Percentiles rank a stretch among this genome's conserved stretches.
Conservation (phyloP, 768 basidiomycete species). For the Kwoniella heveanensis region DNA sequence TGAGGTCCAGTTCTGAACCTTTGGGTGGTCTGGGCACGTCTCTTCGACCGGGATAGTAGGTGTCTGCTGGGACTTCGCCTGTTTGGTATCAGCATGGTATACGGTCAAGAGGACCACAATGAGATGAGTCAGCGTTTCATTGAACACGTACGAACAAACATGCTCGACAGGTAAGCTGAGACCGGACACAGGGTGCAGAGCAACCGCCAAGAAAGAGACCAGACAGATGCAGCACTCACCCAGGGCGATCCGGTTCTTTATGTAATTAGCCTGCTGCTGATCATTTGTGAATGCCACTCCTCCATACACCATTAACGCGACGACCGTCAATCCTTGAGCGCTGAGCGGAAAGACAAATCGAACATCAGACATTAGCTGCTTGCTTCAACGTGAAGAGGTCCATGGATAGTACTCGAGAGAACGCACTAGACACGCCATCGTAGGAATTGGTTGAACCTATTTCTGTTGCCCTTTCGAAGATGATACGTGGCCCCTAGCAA, state of each 20-base stretch:
- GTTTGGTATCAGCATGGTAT: no score
- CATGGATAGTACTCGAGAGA: neutral
- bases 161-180: no score
- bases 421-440: slow-evolving; percentile 49
- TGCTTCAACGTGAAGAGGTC: neutral
- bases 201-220: slow-evolving; percentile 5
- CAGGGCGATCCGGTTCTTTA: slow-evolving; percentile 32
- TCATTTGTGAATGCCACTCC: slow-evolving; percentile 40
- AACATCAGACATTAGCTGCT: neutral
- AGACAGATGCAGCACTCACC: slow-evolving; percentile 16
- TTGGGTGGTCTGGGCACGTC: slow-evolving; percentile 18
- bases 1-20: slow-evolving; percentile 6
- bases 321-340: slow-evolving; percentile 53
- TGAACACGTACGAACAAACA: no score
- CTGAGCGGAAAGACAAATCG: slow-evolving; percentile 21
- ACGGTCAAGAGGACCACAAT: no score
- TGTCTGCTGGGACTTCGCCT: slow-evolving; percentile 50
- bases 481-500: slow-evolving; percentile 46
- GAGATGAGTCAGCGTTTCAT: no score
- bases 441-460: slow-evolving; percentile 50
- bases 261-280: slow-evolving; percentile 37
- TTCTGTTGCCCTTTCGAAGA: slow-evolving; percentile 49
- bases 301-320: slow-evolving; percentile 48
- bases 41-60: slow-evolving; percentile 29
- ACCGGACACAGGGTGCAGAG: no score